Evolutionary conservation across 441 rosid genomes (phyloP).

Genomic region (Eruca vesicaria): DNA sequence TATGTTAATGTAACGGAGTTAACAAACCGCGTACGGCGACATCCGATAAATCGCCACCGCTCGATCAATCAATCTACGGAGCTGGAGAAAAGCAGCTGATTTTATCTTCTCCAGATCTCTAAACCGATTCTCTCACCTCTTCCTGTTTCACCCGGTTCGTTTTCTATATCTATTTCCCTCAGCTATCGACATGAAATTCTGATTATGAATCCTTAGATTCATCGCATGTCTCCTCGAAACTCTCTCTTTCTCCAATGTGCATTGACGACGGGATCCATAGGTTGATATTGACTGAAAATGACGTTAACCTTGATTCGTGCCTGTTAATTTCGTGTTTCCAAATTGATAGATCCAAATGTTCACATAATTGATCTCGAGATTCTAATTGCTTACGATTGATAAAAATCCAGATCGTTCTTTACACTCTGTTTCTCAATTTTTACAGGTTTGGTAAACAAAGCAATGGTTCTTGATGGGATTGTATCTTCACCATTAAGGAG

Average conservation of each 20-base stretch:
- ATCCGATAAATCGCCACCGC: conserved; percentile 23
- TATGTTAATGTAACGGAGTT: conserved; percentile 14
- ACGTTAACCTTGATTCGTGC: too few species aligned
- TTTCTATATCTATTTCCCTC: conserved; percentile 4
- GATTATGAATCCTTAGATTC: not conserved
- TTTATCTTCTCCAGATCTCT: conserved; percentile 13
- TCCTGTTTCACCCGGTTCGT: conserved; percentile 28
- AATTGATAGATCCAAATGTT: not conserved
- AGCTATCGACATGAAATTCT: not conserved
- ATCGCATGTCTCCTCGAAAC: not conserved
- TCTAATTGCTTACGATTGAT: not conserved
- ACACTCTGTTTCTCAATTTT: not conserved
- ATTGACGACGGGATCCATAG: not conserved
- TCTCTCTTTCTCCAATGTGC: not conserved
- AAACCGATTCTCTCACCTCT: conserved; percentile 1
- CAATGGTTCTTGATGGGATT: conserved; percentile 73
- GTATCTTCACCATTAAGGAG: conserved; percentile 80
- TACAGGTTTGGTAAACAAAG: conserved; percentile 16
- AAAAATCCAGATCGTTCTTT: not conserved
- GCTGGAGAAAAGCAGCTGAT: conserved; percentile 28
- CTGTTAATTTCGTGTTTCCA: too few species aligned
- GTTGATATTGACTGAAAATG: conserved; percentile 2
- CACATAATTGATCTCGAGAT: not conserved
- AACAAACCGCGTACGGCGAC: conserved; percentile 17
- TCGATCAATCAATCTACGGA: conserved; percentile 22